phyloP scores from a whole-genome alignment of 2,329 filamentous ascomycete species.

The Hypoxylon sp. region DNA sequence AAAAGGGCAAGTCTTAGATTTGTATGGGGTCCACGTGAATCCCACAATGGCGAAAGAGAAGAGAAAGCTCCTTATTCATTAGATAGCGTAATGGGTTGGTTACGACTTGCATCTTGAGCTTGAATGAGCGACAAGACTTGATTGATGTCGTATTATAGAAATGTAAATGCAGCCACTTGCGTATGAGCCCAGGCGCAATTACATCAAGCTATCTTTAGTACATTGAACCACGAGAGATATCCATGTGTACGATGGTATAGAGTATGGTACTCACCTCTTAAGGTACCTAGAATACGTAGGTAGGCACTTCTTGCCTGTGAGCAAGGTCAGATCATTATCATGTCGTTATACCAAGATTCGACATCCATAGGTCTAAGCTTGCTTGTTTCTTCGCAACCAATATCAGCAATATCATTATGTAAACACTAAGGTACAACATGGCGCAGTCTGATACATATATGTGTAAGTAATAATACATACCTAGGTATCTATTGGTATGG shows the following conservation, averaged over 20 bases:
- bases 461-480: neutral
- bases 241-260: neutral
- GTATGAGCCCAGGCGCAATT: neutral
- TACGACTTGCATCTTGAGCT: slow-evolving; percentile 18
- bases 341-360: neutral
- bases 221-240: neutral
- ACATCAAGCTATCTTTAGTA: neutral
- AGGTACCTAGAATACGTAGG: neutral
- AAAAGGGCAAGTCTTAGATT: slow-evolving; percentile 3
- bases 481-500: neutral
- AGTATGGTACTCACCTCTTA: neutral
- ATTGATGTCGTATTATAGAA: neutral
- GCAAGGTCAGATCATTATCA: neutral
- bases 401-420: neutral
- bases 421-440: neutral
- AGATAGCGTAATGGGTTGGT: slow-evolving; percentile 28
- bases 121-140: slow-evolving; percentile 12
- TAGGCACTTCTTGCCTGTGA: neutral
- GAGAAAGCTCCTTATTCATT: neutral
- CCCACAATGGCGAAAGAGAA: slow-evolving; percentile 4
- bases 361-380: neutral
- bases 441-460: neutral
- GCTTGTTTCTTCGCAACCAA: neutral
- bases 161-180: neutral
- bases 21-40: neutral